Conservation (phyloP, 2,329 filamentous ascomycete species). For the Claviceps spartinae region DNA sequence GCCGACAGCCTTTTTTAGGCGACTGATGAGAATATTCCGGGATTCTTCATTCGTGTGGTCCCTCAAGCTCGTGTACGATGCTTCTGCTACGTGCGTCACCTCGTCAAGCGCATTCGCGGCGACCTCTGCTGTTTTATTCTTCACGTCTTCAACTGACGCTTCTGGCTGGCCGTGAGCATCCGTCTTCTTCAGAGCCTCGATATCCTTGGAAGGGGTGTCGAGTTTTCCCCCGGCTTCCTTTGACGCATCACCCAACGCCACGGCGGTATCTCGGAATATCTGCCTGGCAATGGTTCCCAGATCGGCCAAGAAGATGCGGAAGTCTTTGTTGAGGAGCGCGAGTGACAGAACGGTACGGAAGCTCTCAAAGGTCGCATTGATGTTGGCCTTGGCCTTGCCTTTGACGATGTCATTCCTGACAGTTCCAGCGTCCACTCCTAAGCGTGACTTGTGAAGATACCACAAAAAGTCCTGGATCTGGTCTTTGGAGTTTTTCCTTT, state of each 20-base stretch:
- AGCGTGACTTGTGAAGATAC: constrained; percentile 62
- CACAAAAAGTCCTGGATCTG: constrained; percentile 88
- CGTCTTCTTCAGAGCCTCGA: constrained; percentile 30
- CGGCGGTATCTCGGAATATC: constrained; percentile 76
- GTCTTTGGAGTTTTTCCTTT: constrained; percentile 70
- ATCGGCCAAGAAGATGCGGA: constrained; percentile 74
- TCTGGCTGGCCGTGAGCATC: constrained; percentile 16
- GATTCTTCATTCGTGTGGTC: constrained; percentile 63
- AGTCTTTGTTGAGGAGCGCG: constrained; percentile 82
- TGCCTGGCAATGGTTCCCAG: constrained; percentile 66
- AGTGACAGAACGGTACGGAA: constrained; percentile 70
- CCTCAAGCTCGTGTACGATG: constrained; percentile 50
- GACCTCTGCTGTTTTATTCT: constrained; percentile 41
- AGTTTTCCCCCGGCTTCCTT: constrained; percentile 60
- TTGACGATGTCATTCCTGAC: constrained; percentile 15
- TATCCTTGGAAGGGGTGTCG: constrained; percentile 51
- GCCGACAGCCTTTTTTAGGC: constrained; percentile 62
- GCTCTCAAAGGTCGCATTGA: constrained; percentile 51
- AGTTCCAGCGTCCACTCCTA: constrained; percentile 26
- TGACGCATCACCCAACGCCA: constrained; percentile 63
- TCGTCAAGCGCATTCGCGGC: constrained; percentile 18
- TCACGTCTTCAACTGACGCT: constrained; percentile 51
- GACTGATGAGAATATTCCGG: constrained; percentile 55
- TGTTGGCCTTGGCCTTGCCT: constrained; percentile 20
- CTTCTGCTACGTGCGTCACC: constrained; percentile 28